Percentiles rank a stretch among this genome's conserved stretches.
These are phyloP conservation scores for Cytospora mali DNA, from an alignment of 2,329 filamentous ascomycete species.

Conservation along the genomic window DNA sequence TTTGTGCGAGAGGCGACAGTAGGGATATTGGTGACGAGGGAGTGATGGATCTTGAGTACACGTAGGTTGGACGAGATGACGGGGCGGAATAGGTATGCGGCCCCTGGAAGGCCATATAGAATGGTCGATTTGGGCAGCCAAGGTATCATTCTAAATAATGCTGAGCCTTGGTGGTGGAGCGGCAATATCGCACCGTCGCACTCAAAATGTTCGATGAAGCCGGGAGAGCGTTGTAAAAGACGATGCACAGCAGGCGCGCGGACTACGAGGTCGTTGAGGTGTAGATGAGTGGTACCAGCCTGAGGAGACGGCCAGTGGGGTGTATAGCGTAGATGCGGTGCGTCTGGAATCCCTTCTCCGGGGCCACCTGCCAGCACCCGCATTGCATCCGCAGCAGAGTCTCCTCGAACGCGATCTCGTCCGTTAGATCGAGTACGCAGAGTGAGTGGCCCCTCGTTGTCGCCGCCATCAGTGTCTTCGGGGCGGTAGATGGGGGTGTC, in stretches of 20 bases:
- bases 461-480: neutral
- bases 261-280: slow-evolving; percentile 53
- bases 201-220: slow-evolving; percentile 55
- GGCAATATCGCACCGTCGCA: slow-evolving; percentile 44
- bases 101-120: slow-evolving; percentile 49
- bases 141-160: slow-evolving; percentile 17
- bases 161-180: slow-evolving; percentile 34
- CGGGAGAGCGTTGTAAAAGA: slow-evolving; percentile 47
- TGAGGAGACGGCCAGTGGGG: slow-evolving; percentile 17
- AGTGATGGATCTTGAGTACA: slow-evolving; percentile 60
- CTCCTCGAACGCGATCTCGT: slow-evolving; percentile 15
- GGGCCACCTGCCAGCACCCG: slow-evolving; percentile 18
- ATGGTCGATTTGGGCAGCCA: slow-evolving; percentile 38
- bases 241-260: slow-evolving; percentile 46
- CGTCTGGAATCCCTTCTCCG: slow-evolving; percentile 12
- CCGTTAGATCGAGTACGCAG: slow-evolving; percentile 13
- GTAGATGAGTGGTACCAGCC: slow-evolving; percentile 55
- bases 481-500: slow-evolving; percentile 50
- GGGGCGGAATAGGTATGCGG: slow-evolving; percentile 53
- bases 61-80: slow-evolving; percentile 57
- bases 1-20: slow-evolving; percentile 45
- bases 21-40: slow-evolving; percentile 58
- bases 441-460: neutral
- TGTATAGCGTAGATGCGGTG: slow-evolving; percentile 9
- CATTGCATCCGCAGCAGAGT: slow-evolving; percentile 19